Conservation (phyloP, 2,329 filamentous ascomycete genomes). For the Claviceps paspali region DNA sequence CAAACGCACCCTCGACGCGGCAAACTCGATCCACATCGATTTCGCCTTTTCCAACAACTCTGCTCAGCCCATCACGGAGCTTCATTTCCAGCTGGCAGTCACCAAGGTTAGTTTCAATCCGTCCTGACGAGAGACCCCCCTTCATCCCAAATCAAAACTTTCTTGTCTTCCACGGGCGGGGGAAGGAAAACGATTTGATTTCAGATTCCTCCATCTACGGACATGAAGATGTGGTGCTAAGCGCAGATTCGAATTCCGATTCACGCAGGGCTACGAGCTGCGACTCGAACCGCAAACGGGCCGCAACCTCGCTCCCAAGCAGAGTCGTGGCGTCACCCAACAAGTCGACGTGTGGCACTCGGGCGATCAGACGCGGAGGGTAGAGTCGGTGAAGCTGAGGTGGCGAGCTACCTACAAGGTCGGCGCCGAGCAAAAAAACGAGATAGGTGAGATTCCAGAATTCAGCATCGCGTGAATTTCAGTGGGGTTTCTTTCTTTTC, state of each 20-base stretch:
- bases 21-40: conserved; percentile 49
- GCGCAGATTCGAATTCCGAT: too few species aligned
- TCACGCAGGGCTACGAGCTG: conserved; percentile 56
- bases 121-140: too few species aligned
- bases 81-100: conserved; percentile 86
- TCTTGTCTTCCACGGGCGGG: too few species aligned
- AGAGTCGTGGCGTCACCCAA: conserved; percentile 63
- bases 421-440: conserved; percentile 49
- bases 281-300: conserved; percentile 76
- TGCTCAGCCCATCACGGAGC: conserved; percentile 52
- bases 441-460: conserved; percentile 73
- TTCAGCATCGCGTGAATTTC: conserved; percentile 60
- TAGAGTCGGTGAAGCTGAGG: conserved; percentile 70
- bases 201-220: too few species aligned
- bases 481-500: too few species aligned
- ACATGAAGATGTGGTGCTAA: too few species aligned
- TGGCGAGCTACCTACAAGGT: conserved; percentile 77
- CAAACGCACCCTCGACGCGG: conserved; percentile 36
- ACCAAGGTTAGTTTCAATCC: conserved; percentile 64
- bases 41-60: conserved; percentile 78
- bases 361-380: conserved; percentile 51
- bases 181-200: too few species aligned
- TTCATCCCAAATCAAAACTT: too few species aligned
- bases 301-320: conserved; percentile 57
- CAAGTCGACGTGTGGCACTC: conserved; percentile 61